Evolutionary conservation across 371 early-diverging fungal genomes (phyloP).

Genomic region (Mucor sp.): DNA sequence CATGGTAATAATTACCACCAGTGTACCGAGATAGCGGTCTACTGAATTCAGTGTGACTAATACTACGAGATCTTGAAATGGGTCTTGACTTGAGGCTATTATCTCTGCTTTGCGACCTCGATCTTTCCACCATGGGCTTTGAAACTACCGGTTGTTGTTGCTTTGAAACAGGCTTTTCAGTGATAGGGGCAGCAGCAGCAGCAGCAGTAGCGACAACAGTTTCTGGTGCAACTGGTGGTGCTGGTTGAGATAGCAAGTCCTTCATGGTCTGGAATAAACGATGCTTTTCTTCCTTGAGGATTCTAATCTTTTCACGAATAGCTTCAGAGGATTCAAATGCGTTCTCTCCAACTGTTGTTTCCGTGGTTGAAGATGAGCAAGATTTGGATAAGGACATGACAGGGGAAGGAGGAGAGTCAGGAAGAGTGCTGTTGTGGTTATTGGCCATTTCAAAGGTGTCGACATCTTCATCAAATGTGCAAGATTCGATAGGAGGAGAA

Average conservation of each 20-base stretch:
- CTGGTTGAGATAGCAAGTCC: conserved; percentile 26
- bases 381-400: conserved; percentile 6
- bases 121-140: conserved; percentile 5
- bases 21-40: conserved; percentile 24
- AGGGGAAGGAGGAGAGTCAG: conserved; percentile 14
- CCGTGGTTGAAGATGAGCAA: neutral
- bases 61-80: conserved; percentile 27
- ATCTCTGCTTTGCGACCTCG: conserved; percentile 18
- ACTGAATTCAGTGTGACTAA: conserved; percentile 20
- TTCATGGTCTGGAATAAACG: conserved; percentile 45
- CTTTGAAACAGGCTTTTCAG: neutral
- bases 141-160: neutral
- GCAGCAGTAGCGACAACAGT: neutral
- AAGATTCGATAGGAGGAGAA: conserved; percentile 44
- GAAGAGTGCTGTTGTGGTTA: neutral
- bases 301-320: conserved; percentile 35
- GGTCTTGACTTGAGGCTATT: conserved; percentile 14
- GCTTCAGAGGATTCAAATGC: conserved; percentile 16
- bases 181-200: neutral
- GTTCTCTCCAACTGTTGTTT: neutral
- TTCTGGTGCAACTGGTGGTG: neutral
- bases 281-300: conserved; percentile 42
- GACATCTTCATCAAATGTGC: conserved; percentile 18
- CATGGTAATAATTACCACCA: conserved; percentile 13
- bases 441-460: neutral